Evolutionary conservation across 106 monocot species (phyloP), one percentile per base, ranked within the genome.

Genomic region (Dendrobium officinale): DNA sequence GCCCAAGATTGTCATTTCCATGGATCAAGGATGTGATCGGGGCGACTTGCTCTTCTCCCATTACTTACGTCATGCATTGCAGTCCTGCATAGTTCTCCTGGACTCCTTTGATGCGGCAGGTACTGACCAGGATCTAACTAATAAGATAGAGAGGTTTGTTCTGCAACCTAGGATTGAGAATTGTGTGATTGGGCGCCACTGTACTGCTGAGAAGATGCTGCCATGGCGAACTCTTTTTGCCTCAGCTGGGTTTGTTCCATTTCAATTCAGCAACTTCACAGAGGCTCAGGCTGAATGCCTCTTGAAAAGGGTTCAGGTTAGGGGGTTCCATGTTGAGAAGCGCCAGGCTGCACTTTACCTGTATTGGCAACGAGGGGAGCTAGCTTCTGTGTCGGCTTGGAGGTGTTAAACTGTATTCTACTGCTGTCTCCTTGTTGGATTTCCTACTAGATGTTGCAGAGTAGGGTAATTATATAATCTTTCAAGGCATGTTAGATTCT

Each of bases 281-380:
- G 94, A 97, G 84, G 85, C 88, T 1, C 96, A 97, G 76, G 96
- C 96, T 0, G 96, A 97, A 55, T 97, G 94, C 79, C 88, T 97
- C 16, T 40, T 93, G 80, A 97, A 94, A 75, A 90, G 94, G 88
- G 84, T 94, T 37, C 96, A 97, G 73, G 90, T 92, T 42, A 87
- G 90, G 73, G 94, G 92, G 0, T 97, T 90, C 77, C 92, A 91
- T 49, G 90, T 92, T 37, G 96, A 97, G 88, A 97, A 92, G 79
- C 80, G 85, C n/a, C 90, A 89, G 80, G 76, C 87, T 17, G 87
- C 92, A 6, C 87, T 97, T 9, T 44, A 70, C 58, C 90, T 97
- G 10, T 94, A 81, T 54, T 97, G 96, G 96, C 96, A 92, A 56
- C 83, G 86, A 18, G 89, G 84, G 41, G 96, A 92, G 84, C 88